Conservation (phyloP, 371 early-diverging fungal genomes). For the Mucor racemosus region DNA sequence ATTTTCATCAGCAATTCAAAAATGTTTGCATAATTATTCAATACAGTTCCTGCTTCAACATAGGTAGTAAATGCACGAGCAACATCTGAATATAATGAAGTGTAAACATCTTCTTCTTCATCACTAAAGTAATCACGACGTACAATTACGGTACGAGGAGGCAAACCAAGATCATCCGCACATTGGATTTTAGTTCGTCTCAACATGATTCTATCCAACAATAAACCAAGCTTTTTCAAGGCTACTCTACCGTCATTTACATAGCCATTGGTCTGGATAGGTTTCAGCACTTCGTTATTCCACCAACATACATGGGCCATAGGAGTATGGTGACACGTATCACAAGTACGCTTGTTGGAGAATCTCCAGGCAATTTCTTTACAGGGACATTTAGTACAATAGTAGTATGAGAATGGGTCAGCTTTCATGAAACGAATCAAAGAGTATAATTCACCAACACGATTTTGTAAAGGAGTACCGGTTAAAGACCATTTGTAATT, state of each 20-base stretch:
- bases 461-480: conserved; percentile 98
- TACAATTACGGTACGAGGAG: conserved; percentile 83
- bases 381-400: conserved; percentile 87
- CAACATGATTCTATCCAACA: conserved; percentile 93
- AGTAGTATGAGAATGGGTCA: conserved; percentile 85
- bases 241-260: conserved; percentile 71
- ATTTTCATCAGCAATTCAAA: conserved; percentile 80
- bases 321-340: conserved; percentile 77
- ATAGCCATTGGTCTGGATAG: conserved; percentile 85
- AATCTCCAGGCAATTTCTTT: conserved; percentile 85
- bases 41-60: conserved; percentile 82
- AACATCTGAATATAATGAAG: conserved; percentile 81
- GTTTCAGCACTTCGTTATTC: conserved; percentile 94
- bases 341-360: conserved; percentile 65
- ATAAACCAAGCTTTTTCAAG: conserved; percentile 74
- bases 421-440: conserved; percentile 87
- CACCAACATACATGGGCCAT: conserved; percentile 94
- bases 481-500: conserved; percentile 88
- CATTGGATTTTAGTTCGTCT: conserved; percentile 92
- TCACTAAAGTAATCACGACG: conserved; percentile 87
- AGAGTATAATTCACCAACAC: conserved; percentile 96
- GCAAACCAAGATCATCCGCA: conserved; percentile 91
- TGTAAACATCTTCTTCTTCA: conserved; percentile 94
- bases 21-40: conserved; percentile 95
- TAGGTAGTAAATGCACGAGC: conserved; percentile 86